Evolutionary conservation across 2,329 filamentous ascomycete genomes (phyloP), one percentile per base, ranked within the genome.

Genomic region (Fusarium sp.): DNA sequence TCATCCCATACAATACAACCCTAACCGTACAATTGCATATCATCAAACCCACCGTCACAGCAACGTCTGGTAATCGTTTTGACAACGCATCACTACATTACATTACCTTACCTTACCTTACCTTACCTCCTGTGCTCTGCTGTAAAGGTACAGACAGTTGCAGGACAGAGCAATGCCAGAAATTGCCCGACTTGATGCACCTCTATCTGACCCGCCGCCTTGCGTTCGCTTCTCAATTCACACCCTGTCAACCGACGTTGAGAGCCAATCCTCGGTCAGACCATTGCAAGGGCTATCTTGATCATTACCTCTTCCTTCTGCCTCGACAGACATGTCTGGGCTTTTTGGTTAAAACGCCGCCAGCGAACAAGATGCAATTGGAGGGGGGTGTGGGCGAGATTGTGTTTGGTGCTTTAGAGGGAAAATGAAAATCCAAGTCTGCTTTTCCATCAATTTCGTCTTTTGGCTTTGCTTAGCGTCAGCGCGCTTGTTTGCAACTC

Each of bases 61-160:
- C 69, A 77, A 80, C 64, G 66, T 80, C 70, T 82, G 78, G 80
- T 72, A 69, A 69, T 78, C 73, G 76, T 78, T 77, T 81, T 87
- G 86, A 86, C 85, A 87, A 86, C 85, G 82, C 84, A 86, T 86
- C 84, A 84, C 79, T 81, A 78, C 79, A 77, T 78, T 73, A 69
- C 44, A 84, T 79, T 81, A 77, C 79, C 74, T 78, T 31, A 31
- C 41, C n/a, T n/a, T 74, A 69, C 38, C 74, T 78, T 73, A 69
- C 41, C n/a, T 78, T 74, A 67, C 69, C 23, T 54, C 49, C 49
- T 69, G 65, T 69, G 42, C 58, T 69, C 59, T 69, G 39, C 51
- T 69, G 59, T 69, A 56, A 54, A 69, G 46, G 51, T 69, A 68
- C 60, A 69, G 46, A 56, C 52, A 69, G 46, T 69, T 69, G 37